Base-by-base conservation (phyloP, 345 rosid genomes). In the Aquilaria malaccensis region DNA sequence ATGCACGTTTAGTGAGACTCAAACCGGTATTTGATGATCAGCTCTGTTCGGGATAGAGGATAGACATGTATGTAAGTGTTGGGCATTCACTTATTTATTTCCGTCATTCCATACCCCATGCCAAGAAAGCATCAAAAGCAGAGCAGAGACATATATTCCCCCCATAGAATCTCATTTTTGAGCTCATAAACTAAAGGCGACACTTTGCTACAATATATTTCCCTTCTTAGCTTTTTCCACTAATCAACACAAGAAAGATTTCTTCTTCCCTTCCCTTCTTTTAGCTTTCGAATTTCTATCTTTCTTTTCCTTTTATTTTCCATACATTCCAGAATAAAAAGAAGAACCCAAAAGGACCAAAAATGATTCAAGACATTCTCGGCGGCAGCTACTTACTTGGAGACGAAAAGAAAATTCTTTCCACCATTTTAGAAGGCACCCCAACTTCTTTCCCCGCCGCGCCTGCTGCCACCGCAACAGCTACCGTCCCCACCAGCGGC, bases 301-400 rank as follows among this genome's bases (percentile, higher is more conserved):
- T 22, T 22, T 22, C 22, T 22, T 22, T 22, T 37, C 7, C 5
- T 37, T 37, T 37, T 0, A 37, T 37, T 37, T 37, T 37, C 43
- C 4, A 37, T 37, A 37, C 43, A 37, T 37, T 5, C 43, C 3
- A 79, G 86, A 79, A 77, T 64, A 71, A 72, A 62, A 66, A 61
- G 61, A 61, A 68, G 46, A 56, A 52, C 30, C 22, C 22, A 22
- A 22, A 22, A 45, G 52, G n/a, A 55, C 10, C 68, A 72, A 71
- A 65, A 72, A 86, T 86, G 93, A 83, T 86, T 75, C 93, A 83
- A 70, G 89, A 83, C 61, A 82, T 83, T 63, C 64, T 86, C 10
- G 89, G 89, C 30, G 81, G 76, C 58, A 65, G 79, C 49, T 71
- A 67, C 13, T 57, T 81, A 49, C 60, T 81, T 58, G 78, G 76